Evolutionary conservation across 2,329 filamentous ascomycete genomes (phyloP).

Genomic region (Cytospora chrysosperma): DNA sequence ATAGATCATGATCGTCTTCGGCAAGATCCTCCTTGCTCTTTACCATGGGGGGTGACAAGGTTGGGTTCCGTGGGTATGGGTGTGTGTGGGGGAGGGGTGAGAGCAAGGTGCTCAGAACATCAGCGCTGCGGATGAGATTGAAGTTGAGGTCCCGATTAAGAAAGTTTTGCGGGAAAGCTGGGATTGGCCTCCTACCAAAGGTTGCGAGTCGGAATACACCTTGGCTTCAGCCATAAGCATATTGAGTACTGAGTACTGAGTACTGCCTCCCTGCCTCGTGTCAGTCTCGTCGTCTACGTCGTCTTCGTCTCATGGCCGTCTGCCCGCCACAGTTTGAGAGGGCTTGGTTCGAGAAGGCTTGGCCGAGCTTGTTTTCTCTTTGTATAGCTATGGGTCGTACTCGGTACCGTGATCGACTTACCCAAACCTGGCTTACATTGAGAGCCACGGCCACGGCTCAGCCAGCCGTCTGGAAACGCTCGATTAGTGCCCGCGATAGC

Average conservation of each 20-base stretch:
- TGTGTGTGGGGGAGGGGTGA: too few relatives aligned
- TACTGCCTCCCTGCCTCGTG: background rate
- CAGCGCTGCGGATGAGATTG: too few relatives aligned
- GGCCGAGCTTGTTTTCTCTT: background rate
- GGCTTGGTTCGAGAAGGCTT: too few relatives aligned
- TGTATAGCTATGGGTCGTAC: background rate
- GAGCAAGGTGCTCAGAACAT: too few relatives aligned
- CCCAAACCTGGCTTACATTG: too few relatives aligned
- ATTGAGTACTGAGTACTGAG: too few relatives aligned
- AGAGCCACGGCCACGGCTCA: too few relatives aligned
- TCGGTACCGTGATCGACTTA: background rate
- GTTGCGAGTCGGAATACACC: background rate
- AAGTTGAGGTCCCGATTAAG: too few relatives aligned
- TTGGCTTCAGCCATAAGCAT: background rate
- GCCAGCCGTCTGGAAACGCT: background rate
- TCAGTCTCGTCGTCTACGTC: background rate
- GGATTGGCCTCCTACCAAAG: background rate
- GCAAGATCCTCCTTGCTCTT: background rate
- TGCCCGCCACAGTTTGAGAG: background rate
- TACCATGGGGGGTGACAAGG: background rate
- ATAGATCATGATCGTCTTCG: background rate
- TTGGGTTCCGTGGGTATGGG: too few relatives aligned
- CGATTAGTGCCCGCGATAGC: too few relatives aligned
- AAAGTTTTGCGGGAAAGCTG: background rate
- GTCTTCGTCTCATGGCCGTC: background rate